phyloP scores from a whole-genome alignment of 2,329 filamentous ascomycete species.

The Botryotinia calthae region DNA sequence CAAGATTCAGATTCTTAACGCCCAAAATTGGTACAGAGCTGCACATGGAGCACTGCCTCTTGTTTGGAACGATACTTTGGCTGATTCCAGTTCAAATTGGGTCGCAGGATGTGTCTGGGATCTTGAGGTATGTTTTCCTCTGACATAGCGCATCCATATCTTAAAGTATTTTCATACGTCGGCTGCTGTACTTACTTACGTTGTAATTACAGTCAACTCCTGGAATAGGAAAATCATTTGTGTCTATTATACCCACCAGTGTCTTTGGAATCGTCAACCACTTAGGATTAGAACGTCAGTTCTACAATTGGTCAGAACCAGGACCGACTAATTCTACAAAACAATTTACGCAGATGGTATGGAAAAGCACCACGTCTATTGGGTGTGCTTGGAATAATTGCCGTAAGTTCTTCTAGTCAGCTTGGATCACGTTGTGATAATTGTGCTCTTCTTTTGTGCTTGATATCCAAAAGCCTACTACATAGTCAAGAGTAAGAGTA shows the following conservation, averaged over 20 bases:
- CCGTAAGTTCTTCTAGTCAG: not conserved
- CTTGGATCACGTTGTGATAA: fast-evolving
- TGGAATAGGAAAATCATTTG: not conserved
- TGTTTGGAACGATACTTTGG: not conserved
- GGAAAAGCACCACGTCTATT: not conserved
- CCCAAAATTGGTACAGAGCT: slow-evolving; percentile 8
- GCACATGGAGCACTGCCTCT: not conserved
- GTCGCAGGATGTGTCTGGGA: not conserved
- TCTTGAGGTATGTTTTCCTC: not conserved
- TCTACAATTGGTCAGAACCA: not conserved
- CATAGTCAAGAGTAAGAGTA: too few relatives aligned
- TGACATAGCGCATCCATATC: too few relatives aligned
- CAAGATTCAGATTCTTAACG: not conserved
- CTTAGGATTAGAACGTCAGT: not conserved
- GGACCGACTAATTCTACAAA: not conserved
- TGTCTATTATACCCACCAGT: not conserved
- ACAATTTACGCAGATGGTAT: slow-evolving; percentile 4
- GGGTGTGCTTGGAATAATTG: slow-evolving; percentile 14
- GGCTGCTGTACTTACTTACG: not conserved
- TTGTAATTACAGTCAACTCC: not conserved
- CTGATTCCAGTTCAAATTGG: not conserved
- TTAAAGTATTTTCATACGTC: not conserved
- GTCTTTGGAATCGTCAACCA: not conserved
- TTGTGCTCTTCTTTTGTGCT: not conserved
- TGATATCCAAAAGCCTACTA: too few relatives aligned